Conservation (phyloP, 2,329 filamentous ascomycete species). For the Phaeosphaeriaceae sp. region DNA sequence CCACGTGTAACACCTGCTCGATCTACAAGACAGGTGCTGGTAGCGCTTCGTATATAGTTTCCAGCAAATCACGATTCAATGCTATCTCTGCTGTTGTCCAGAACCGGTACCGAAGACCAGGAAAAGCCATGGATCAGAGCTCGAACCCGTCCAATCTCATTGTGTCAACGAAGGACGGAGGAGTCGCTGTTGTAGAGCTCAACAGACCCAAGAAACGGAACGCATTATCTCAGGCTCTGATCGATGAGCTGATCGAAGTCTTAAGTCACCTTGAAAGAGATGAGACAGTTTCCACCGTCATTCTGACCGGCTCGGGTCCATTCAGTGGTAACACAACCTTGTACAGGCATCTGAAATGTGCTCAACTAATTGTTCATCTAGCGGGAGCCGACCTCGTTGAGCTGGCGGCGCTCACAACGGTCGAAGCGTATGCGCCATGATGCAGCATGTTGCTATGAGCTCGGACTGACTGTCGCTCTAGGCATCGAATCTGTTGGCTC, state of each 20-base stretch:
- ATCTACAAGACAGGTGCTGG: neutral
- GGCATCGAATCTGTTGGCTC: slow-evolving; percentile 85
- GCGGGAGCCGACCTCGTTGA: slow-evolving; percentile 97
- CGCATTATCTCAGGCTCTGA: slow-evolving; percentile 63
- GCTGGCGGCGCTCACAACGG: slow-evolving; percentile 88
- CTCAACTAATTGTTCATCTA: slow-evolving; percentile 27
- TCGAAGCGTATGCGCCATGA: slow-evolving; percentile 62
- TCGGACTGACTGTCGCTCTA: neutral
- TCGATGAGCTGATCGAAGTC: slow-evolving; percentile 45
- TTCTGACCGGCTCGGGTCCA: slow-evolving; percentile 87
- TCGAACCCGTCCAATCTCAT: slow-evolving; percentile 15
- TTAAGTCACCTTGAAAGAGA: slow-evolving; percentile 25
- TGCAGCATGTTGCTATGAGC: neutral
- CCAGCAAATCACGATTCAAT: neutral
- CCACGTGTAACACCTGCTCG: neutral
- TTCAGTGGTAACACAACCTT: slow-evolving; percentile 59
- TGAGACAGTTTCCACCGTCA: slow-evolving; percentile 26
- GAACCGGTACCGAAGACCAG: neutral
- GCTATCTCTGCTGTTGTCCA: neutral
- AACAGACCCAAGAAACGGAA: slow-evolving; percentile 67
- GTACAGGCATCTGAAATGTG: neutral
- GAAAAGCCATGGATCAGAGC: slow-evolving; percentile 6
- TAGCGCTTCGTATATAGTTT: neutral
- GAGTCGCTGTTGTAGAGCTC: slow-evolving; percentile 59
- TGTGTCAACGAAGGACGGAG: slow-evolving; percentile 31